Conservation (phyloP, 225 moss, liverwort and hornwort species). For the Asterella californica region DNA sequence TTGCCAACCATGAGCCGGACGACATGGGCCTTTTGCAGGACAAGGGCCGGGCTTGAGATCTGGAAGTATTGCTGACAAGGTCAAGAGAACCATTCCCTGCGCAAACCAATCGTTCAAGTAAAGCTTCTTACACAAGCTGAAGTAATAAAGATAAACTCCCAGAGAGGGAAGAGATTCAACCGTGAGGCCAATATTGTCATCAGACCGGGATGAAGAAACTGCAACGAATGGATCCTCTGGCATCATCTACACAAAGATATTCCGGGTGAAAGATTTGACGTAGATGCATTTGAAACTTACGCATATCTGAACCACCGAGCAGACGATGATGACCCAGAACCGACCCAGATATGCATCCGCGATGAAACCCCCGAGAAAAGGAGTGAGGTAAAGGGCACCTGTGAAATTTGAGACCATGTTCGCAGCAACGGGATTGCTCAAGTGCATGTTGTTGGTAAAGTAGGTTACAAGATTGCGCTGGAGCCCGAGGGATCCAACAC, state of each 20-base stretch:
- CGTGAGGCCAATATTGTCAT: background rate
- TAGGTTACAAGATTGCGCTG: conserved; percentile 87
- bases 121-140: background rate
- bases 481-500: conserved; percentile 82
- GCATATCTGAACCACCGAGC: conserved; percentile 67
- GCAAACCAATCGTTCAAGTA: conserved; percentile 5
- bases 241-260: background rate
- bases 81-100: conserved; percentile 91
- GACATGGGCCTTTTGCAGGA: conserved; percentile 49
- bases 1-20: conserved; percentile 55
- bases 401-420: conserved; percentile 95
- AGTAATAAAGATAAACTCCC: background rate
- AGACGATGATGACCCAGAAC: conserved; percentile 79
- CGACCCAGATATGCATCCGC: conserved; percentile 89
- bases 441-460: conserved; percentile 69
- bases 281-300: conserved; percentile 40
- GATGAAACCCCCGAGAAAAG: conserved; percentile 88
- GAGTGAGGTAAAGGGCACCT: conserved; percentile 95
- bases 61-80: conserved; percentile 69
- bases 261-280: background rate
- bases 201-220: background rate
- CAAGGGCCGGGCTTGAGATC: conserved; percentile 56
- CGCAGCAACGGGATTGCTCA: conserved; percentile 79
- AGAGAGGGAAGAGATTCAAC: background rate
- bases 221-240: too few relatives aligned